Evolutionary conservation across 1,139 yeast species (phyloP).

Genomic region (Suhomyces panamericanus): DNA sequence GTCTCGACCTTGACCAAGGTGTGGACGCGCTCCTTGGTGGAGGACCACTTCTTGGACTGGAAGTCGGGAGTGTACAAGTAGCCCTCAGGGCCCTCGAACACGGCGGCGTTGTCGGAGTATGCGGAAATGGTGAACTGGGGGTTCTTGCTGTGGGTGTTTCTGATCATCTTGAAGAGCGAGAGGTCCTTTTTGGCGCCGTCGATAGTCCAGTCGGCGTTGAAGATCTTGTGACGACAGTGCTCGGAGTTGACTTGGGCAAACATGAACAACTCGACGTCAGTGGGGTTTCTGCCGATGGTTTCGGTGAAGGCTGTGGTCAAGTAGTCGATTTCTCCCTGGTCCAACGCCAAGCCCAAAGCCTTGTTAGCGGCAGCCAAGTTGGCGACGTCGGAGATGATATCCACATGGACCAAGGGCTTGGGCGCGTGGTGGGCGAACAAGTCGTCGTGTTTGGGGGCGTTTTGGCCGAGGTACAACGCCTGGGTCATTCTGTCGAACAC

Average conservation of each 20-base stretch:
- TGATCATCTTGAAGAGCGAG: conserved; percentile 90
- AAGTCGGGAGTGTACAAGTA: conserved; percentile 78
- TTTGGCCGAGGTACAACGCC: conserved; percentile 49
- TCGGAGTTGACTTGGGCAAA: conserved; percentile 99
- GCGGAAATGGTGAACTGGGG: conserved; percentile 90
- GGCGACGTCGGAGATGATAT: conserved; percentile 58
- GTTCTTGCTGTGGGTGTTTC: conserved; percentile 82
- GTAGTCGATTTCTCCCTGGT: conserved; percentile 89
- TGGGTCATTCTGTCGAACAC: conserved; percentile 97
- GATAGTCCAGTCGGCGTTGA: conserved; percentile 98
- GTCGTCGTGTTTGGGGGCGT: conserved; percentile 64
- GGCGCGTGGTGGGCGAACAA: conserved; percentile 80
- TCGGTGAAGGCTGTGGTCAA: conserved; percentile 75
- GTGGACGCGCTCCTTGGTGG: conserved; percentile 77
- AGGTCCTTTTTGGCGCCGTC: conserved; percentile 75
- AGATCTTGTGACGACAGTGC: conserved; percentile 98
- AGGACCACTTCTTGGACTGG: conserved; percentile 67
- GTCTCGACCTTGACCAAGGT: conserved; percentile 96
- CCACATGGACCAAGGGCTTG: conserved; percentile 80
- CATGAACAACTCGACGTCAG: conserved; percentile 98
- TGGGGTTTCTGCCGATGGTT: conserved; percentile 83
- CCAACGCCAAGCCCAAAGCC: conserved; percentile 86
- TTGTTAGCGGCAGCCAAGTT: conserved; percentile 76
- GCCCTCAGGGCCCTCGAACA: conserved; percentile 80
- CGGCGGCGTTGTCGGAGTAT: conserved; percentile 98